These are phyloP conservation scores for Leccinum subgranulosum DNA, from an alignment of 768 basidiomycete species.

Conservation along the genomic window DNA sequence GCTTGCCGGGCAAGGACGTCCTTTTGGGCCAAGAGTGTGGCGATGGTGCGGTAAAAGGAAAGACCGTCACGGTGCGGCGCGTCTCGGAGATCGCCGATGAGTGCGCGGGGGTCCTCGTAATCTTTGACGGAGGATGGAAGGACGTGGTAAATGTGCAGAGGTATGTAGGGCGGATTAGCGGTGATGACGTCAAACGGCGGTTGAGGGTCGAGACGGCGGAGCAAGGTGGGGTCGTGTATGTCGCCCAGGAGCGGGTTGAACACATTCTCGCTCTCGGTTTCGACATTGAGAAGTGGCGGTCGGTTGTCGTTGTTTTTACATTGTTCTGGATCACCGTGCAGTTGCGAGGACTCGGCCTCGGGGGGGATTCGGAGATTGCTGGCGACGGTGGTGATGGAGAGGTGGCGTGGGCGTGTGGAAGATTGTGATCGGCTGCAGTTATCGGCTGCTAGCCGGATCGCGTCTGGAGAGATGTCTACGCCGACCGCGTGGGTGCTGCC, in stretches of 20 bases:
- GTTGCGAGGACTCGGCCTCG: not conserved
- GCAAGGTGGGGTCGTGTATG: slow-evolving; percentile 34
- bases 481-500: slow-evolving; percentile 55
- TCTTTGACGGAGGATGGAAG: slow-evolving; percentile 68
- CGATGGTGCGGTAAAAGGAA: slow-evolving; percentile 71
- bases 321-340: not conserved
- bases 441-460: slow-evolving; percentile 47
- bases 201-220: slow-evolving; percentile 29
- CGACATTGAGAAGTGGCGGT: not conserved
- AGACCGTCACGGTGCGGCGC: slow-evolving; percentile 46
- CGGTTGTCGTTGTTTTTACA: not conserved
- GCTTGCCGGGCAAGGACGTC: slow-evolving; percentile 52
- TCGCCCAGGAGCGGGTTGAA: slow-evolving; percentile 44
- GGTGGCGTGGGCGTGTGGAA: slow-evolving; percentile 12
- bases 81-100: slow-evolving; percentile 65
- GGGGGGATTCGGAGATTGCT: slow-evolving; percentile 2
- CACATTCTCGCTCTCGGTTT: slow-evolving; percentile 15
- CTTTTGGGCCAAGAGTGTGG: slow-evolving; percentile 50
- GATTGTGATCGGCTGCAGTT: slow-evolving; percentile 34
- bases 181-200: slow-evolving; percentile 75
- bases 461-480: slow-evolving; percentile 66
- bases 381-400: slow-evolving; percentile 6
- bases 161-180: slow-evolving; percentile 86
- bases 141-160: slow-evolving; percentile 55
- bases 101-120: slow-evolving; percentile 79